Evolutionary conservation across 805 yeast species (phyloP), one percentile per base, ranked within the genome.

Genomic region (Ogataea thermomethanolica): DNA sequence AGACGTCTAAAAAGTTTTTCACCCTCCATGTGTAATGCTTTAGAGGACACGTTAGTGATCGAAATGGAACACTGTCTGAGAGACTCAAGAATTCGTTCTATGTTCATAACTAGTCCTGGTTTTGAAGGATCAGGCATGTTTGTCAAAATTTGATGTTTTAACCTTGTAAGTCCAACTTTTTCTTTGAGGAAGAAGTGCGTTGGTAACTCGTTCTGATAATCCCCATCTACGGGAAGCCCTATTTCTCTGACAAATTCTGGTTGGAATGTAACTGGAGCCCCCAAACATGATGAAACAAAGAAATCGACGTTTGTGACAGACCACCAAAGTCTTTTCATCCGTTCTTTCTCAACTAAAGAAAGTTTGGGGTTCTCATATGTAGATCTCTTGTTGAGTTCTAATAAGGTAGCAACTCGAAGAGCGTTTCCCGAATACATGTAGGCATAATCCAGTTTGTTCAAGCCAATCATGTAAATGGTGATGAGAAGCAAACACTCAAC

Each of bases 251-350:
- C 25, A 7, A 20, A 5, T 5, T 32, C 37, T 3, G 28, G 11
- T 9, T 24, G 31, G 12, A 15, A 11, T 8, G 28, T 28, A 13
- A 13, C 7, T 3, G 27, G 20, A n/a, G 33, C 20, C 7, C 45
- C 45, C 17, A 41, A 14, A 23, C 37, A 35, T 10, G 45, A 36
- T 7, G 41, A 17, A 13, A 36, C 37, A 23, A 26, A 41, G 14
- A 25, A 26, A 23, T 41, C 45, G 8, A 41, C 32, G 15, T 29
- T 33, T 4, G 12, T 12, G 5, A 29, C 33, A 2, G 37, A 28
- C 45, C 45, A 41, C 45, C 45, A 41, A 3, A 41, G 13, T 28
- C 45, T 4, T 25, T 23, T 41, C 45, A 32, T 36, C 3, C 45
- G 33, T 22, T 41, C 45, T 25, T 36, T 41, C 13, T 32, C 30